phyloP scores from a whole-genome alignment of 1,139 yeast genomes.

The Scheffersomyces lignicola region DNA sequence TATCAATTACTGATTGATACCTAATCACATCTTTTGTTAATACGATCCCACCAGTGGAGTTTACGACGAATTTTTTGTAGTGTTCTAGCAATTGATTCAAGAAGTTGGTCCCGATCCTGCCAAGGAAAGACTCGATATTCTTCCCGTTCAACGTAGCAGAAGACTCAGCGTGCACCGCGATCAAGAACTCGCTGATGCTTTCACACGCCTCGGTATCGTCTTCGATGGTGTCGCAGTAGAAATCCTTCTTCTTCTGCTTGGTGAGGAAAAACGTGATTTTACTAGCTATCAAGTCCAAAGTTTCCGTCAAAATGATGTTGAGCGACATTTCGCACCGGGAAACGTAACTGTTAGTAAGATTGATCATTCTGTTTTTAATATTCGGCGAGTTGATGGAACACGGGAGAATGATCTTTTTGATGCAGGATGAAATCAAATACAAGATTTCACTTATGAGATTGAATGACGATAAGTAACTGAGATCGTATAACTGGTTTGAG shows the following conservation, averaged over 20 bases:
- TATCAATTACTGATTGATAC: constrained; percentile 71
- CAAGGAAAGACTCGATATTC: constrained; percentile 54
- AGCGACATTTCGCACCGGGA: constrained; percentile 68
- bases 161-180: constrained; percentile 39
- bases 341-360: constrained; percentile 66
- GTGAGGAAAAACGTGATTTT: constrained; percentile 51
- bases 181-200: constrained; percentile 56
- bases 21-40: constrained; percentile 84
- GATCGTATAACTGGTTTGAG: constrained; percentile 28
- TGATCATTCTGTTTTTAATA: constrained; percentile 62
- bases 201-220: constrained; percentile 74
- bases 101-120: constrained; percentile 61
- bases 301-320: constrained; percentile 62
- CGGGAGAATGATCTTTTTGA: constrained; percentile 72
- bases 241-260: constrained; percentile 36
- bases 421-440: constrained; percentile 66
- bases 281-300: constrained; percentile 51
- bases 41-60: constrained; percentile 79
- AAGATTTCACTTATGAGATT: constrained; percentile 63
- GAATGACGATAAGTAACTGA: constrained; percentile 52
- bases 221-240: constrained; percentile 47
- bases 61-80: constrained; percentile 73
- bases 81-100: constrained; percentile 67
- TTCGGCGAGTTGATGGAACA: constrained; percentile 64
- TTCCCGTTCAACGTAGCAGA: constrained; percentile 44